Evolutionary conservation across 2,329 filamentous ascomycete genomes (phyloP).

Genomic region (Hypomyces rosellus): DNA sequence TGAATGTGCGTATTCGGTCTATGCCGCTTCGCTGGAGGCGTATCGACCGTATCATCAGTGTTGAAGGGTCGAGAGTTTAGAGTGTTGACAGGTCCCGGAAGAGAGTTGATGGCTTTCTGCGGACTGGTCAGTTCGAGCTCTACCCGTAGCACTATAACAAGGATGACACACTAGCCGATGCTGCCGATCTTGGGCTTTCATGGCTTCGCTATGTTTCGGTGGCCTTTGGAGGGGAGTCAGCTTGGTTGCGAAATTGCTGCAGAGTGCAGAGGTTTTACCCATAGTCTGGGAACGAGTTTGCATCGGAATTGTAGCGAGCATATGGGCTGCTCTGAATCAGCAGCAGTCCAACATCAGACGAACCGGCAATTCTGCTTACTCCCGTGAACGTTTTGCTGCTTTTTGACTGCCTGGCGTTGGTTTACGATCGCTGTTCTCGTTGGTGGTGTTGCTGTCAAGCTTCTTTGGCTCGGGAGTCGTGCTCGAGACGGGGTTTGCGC

Average conservation of each 20-base stretch:
- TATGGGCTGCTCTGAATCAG: constrained; percentile 22
- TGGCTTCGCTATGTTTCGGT: constrained; percentile 15
- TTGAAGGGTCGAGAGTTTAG: constrained; percentile 8
- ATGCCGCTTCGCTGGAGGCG: constrained; percentile 19
- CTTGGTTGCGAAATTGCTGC: constrained; percentile 5
- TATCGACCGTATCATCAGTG: constrained; percentile 4
- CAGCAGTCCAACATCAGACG: background rate
- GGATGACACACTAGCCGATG: constrained; percentile 20
- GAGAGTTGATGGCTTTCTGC: constrained; percentile 20
- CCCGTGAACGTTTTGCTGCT: constrained; percentile 23
- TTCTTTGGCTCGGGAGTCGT: constrained; percentile 14
- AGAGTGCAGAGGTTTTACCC: constrained; percentile 24
- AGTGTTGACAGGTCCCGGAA: constrained; percentile 17
- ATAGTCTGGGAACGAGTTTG: constrained; percentile 37
- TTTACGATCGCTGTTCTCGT: constrained; percentile 4
- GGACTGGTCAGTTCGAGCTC: constrained; percentile 2
- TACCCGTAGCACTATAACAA: background rate
- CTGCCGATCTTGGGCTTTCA: constrained; percentile 14
- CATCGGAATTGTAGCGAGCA: constrained; percentile 30
- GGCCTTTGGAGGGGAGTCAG: constrained; percentile 20
- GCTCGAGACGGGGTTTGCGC: constrained; percentile 4
- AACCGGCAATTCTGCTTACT: constrained; percentile 19
- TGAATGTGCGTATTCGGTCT: constrained; percentile 7
- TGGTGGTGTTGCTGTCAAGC: constrained; percentile 22
- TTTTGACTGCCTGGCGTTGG: constrained; percentile 9